Evolutionary conservation across 768 basidiomycete species (phyloP).

Genomic region (Pulveroboletus sp.): DNA sequence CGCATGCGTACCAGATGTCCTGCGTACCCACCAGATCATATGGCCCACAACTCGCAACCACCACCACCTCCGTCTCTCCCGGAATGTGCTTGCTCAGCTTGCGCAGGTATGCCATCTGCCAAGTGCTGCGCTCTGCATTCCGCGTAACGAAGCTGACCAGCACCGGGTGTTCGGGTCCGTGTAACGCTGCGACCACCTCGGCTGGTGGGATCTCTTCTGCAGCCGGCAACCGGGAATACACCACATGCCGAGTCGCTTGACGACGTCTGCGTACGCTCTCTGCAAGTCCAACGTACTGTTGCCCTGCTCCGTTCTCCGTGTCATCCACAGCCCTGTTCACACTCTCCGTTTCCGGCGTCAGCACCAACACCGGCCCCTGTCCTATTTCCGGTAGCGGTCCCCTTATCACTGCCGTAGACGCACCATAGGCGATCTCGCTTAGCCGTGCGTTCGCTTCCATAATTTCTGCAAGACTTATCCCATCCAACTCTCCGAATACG

Average conservation of each 20-base stretch:
- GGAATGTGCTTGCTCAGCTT: constrained; percentile 21
- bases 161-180: background rate
- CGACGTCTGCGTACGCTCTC: constrained; percentile 32
- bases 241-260: constrained; percentile 37
- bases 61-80: constrained; percentile 34
- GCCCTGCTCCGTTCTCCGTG: constrained; percentile 50
- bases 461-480: constrained; percentile 23
- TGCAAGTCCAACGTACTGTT: constrained; percentile 50
- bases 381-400: constrained; percentile 35
- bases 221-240: constrained; percentile 34
- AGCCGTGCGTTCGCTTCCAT: constrained; percentile 39
- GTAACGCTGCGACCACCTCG: constrained; percentile 5
- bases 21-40: constrained; percentile 28
- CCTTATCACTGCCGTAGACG: constrained; percentile 39
- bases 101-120: constrained; percentile 47
- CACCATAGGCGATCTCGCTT: constrained; percentile 43
- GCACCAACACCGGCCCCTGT: constrained; percentile 35
- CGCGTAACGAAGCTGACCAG: constrained; percentile 1
- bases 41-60: constrained; percentile 61
- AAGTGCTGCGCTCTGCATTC: constrained; percentile 37
- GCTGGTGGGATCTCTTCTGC: constrained; percentile 3
- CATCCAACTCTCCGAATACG: constrained; percentile 28
- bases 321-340: constrained; percentile 62
- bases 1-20: constrained; percentile 14
- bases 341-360: constrained; percentile 55